These are phyloP conservation scores for Auricularia auricula-judae DNA, from an alignment of 768 basidiomycete genomes.

Conservation along the genomic window DNA sequence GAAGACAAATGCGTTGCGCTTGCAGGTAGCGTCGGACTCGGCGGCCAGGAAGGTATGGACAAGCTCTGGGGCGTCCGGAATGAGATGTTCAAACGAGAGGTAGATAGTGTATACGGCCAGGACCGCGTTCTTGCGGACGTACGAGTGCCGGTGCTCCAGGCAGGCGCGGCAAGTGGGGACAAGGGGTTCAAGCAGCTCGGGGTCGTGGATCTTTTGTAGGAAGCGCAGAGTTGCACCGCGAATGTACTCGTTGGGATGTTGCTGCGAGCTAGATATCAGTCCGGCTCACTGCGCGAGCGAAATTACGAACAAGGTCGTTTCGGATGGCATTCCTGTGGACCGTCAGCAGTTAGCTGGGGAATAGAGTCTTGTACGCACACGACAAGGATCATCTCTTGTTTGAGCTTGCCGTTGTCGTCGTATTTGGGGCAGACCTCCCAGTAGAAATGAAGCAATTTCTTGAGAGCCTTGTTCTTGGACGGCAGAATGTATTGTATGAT, in stretches of 20 bases:
- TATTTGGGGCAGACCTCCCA: conserved; percentile 98
- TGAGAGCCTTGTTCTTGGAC: conserved; percentile 87
- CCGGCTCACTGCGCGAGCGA: conserved; percentile 3
- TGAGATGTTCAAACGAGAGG: conserved; percentile 86
- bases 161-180: conserved; percentile 89
- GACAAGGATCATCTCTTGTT: conserved; percentile 99
- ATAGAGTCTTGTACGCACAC: conserved; percentile 49
- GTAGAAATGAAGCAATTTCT: conserved; percentile 93
- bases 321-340: conserved; percentile 80
- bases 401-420: conserved; percentile 92
- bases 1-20: conserved; percentile 95
- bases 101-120: conserved; percentile 94
- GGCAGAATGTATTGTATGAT: conserved; percentile 98
- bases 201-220: conserved; percentile 91
- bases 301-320: conserved; percentile 55
- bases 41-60: conserved; percentile 93
- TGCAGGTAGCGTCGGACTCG: conserved; percentile 92
- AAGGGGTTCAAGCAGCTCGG: conserved; percentile 90
- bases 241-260: conserved; percentile 99
- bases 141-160: conserved; percentile 94
- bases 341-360: conserved; percentile 8
- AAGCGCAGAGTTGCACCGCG: conserved; percentile 95
- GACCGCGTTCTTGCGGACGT: conserved; percentile 96
- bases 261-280: conserved; percentile 18
- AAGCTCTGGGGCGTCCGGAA: conserved; percentile 93